These are phyloP conservation scores for Pythium phragmitis DNA, from an alignment of 352 stramenopile species.

Conservation along the genomic window DNA sequence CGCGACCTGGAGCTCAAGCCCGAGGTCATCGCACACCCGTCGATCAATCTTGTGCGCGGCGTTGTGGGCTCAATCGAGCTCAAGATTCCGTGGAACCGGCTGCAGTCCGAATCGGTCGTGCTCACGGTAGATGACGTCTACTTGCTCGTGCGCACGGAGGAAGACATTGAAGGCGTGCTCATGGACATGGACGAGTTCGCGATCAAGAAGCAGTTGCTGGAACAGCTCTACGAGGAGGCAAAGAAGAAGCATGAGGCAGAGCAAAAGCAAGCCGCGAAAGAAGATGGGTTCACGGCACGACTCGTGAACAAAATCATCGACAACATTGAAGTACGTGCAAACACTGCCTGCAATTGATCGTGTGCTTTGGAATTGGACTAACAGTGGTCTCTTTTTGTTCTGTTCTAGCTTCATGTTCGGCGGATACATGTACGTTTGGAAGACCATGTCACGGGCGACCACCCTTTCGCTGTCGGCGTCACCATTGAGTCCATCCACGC, in stretches of 20 bases:
- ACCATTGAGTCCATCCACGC: slow-evolving; percentile 84
- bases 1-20: slow-evolving; percentile 78
- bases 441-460: slow-evolving; percentile 72
- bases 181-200: slow-evolving; percentile 74
- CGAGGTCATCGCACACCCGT: slow-evolving; percentile 63
- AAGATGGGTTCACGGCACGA: slow-evolving; percentile 74
- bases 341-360: neutral
- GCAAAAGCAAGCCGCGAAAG: slow-evolving; percentile 28
- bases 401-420: slow-evolving; percentile 70
- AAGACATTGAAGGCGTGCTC: slow-evolving; percentile 78
- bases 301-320: slow-evolving; percentile 90
- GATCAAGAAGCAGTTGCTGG: slow-evolving; percentile 83
- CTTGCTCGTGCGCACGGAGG: slow-evolving; percentile 72
- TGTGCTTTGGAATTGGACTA: neutral
- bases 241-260: slow-evolving; percentile 58
- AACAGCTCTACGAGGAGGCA: slow-evolving; percentile 72
- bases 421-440: slow-evolving; percentile 84
- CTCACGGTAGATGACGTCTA: slow-evolving; percentile 88
- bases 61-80: slow-evolving; percentile 85
- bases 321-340: slow-evolving; percentile 67
- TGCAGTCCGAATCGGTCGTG: slow-evolving; percentile 86
- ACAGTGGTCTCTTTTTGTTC: neutral
- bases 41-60: slow-evolving; percentile 71
- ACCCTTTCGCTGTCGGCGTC: slow-evolving; percentile 79
- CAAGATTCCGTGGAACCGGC: slow-evolving; percentile 89